A percentile compares a stretch with the other conserved stretches of the same genome.
Conservation (phyloP, 176 grass and related monocot genomes). For the Typha latifolia region DNA sequence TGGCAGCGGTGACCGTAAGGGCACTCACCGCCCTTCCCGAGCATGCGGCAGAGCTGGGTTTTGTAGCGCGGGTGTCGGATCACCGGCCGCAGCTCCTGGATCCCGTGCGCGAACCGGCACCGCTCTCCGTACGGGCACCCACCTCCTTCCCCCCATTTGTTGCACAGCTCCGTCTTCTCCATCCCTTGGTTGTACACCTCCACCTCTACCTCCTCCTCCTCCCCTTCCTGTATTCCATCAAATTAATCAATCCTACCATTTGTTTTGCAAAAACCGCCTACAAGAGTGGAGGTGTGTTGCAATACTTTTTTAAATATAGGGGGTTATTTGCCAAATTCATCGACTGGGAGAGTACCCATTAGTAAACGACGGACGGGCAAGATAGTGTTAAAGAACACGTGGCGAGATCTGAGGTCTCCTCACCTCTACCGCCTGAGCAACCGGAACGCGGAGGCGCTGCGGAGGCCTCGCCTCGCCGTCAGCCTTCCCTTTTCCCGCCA, state of each 20-base stretch:
- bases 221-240: constrained; percentile 25
- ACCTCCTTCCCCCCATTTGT: constrained; percentile 53
- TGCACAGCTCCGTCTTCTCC: constrained; percentile 81
- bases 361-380: not conserved
- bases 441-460: constrained; percentile 39
- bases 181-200: constrained; percentile 57
- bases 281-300: not conserved
- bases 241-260: not conserved
- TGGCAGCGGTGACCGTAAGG: constrained; percentile 84
- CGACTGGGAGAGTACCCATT: not conserved
- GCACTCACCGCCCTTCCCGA: constrained; percentile 35
- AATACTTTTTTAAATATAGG: not conserved
- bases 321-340: not conserved
- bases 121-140: constrained; percentile 41
- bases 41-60: constrained; percentile 62
- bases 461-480: constrained; percentile 14
- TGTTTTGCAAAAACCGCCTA: too few relatives aligned
- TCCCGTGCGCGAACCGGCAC: constrained; percentile 77
- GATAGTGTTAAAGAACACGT: not conserved
- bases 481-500: constrained; percentile 18
- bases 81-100: constrained; percentile 69
- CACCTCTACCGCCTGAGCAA: constrained; percentile 25
- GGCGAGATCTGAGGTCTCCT: constrained; percentile 15
- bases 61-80: constrained; percentile 86
- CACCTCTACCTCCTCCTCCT: constrained; percentile 46